phyloP scores from a whole-genome alignment of 768 basidiomycete genomes.

The Lentinula detonsa region DNA sequence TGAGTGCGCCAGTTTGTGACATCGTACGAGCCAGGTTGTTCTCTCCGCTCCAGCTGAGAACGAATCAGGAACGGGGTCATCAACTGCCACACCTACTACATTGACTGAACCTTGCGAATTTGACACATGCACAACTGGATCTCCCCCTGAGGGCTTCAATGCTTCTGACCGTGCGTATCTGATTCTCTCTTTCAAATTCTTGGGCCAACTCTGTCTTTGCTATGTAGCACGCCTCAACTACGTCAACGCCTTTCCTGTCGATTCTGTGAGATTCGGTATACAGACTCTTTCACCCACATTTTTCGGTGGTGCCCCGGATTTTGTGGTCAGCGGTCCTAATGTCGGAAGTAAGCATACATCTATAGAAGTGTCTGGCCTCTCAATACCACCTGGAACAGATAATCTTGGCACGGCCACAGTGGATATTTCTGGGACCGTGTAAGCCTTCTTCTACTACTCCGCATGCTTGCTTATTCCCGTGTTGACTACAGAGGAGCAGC shows the following conservation, averaged over 20 bases:
- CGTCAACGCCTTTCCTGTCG: constrained; percentile 31
- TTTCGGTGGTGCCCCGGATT: constrained; percentile 32
- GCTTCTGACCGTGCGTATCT: constrained; percentile 24
- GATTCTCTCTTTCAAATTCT: background rate
- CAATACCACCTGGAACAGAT: background rate
- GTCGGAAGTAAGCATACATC: constrained; percentile 28
- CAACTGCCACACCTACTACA: constrained; percentile 24
- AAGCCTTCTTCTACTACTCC: constrained; percentile 9
- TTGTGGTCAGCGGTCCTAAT: constrained; percentile 43
- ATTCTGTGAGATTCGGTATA: constrained; percentile 34
- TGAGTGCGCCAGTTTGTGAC: background rate
- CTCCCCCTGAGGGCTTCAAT: constrained; percentile 37
- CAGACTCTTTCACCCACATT: constrained; percentile 37
- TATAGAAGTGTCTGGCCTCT: background rate
- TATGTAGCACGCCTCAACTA: constrained; percentile 26
- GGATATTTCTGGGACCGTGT: constrained; percentile 29
- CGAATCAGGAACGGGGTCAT: constrained; percentile 40
- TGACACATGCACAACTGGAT: constrained; percentile 32
- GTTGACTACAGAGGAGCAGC: constrained; percentile 37
- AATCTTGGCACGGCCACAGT: constrained; percentile 15
- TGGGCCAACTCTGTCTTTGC: background rate
- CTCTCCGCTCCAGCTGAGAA: constrained; percentile 41
- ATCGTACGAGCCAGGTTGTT: constrained; percentile 23
- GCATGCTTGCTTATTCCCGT: background rate
- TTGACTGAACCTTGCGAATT: constrained; percentile 33